These are phyloP conservation scores for Sporobolomyces roseus DNA, from an alignment of 768 basidiomycete species.

Conservation along the genomic window DNA sequence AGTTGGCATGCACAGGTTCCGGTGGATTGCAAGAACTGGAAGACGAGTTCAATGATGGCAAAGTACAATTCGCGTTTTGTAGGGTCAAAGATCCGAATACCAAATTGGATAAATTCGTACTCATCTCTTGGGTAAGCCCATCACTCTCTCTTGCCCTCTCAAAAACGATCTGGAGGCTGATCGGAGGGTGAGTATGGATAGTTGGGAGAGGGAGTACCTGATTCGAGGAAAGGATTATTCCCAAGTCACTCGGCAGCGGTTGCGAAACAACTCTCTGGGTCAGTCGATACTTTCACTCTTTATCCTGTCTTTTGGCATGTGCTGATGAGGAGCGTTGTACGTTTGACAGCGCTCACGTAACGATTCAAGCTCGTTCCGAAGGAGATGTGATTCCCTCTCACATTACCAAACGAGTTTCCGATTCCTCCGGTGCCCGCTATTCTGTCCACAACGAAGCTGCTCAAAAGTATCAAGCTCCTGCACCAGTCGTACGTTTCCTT, in stretches of 20 bases:
- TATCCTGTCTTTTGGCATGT: no score
- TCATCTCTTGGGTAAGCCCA: slow-evolving; percentile 70
- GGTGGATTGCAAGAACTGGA: slow-evolving; percentile 86
- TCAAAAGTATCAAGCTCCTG: slow-evolving; percentile 70
- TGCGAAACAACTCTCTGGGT: slow-evolving; percentile 70
- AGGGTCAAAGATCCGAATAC: slow-evolving; percentile 52
- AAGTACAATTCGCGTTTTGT: slow-evolving; percentile 54
- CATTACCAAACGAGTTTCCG: slow-evolving; percentile 66
- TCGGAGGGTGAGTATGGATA: no score
- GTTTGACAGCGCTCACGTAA: slow-evolving; percentile 58
- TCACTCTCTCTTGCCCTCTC: no score
- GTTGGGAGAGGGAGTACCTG: slow-evolving; percentile 89
- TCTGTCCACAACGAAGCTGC: slow-evolving; percentile 73
- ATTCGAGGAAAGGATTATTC: slow-evolving; percentile 84
- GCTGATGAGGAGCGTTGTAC: background rate
- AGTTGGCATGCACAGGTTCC: slow-evolving; percentile 54
- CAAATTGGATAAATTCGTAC: slow-evolving; percentile 81
- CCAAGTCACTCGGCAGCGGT: slow-evolving; percentile 77
- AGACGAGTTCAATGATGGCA: slow-evolving; percentile 91
- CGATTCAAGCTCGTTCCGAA: slow-evolving; percentile 82
- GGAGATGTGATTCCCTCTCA: slow-evolving; percentile 71
- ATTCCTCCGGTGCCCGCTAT: slow-evolving; percentile 62
- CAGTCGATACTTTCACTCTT: slow-evolving; percentile 40
- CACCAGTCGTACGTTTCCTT: slow-evolving; percentile 53
- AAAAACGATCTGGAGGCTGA: no score